Evolutionary conservation across 352 stramenopile genomes (phyloP).

Genomic region (Phytophthora sojae): DNA sequence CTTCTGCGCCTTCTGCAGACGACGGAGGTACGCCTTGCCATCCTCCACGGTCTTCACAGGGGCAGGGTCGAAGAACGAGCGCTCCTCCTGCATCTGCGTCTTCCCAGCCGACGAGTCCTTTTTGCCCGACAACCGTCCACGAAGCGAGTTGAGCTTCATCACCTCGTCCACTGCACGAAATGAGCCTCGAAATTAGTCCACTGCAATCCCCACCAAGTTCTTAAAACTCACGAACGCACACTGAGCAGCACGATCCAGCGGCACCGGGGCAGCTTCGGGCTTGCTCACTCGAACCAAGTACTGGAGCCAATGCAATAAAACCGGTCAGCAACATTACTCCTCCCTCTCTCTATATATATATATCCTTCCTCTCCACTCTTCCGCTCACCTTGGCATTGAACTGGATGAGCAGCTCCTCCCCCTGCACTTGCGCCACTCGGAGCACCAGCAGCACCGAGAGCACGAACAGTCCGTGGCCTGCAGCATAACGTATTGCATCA

Average conservation of each 20-base stretch:
- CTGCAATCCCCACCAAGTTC: neutral
- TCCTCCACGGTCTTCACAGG: slow-evolving; percentile 76
- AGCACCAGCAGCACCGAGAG: slow-evolving; percentile 65
- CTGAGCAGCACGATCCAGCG: slow-evolving; percentile 43
- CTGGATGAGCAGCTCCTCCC: slow-evolving; percentile 64
- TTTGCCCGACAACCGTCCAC: slow-evolving; percentile 51
- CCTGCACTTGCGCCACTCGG: slow-evolving; percentile 74
- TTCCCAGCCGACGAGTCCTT: slow-evolving; percentile 34
- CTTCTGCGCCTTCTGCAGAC: slow-evolving; percentile 62
- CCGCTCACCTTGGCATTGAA: slow-evolving; percentile 60
- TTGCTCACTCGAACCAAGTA: slow-evolving; percentile 45
- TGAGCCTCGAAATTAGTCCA: neutral
- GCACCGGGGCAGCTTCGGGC: slow-evolving; percentile 16
- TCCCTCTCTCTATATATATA: neutral
- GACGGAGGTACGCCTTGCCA: slow-evolving; percentile 75
- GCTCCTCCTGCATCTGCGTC: slow-evolving; percentile 30
- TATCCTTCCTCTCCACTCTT: neutral
- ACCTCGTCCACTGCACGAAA: slow-evolving; percentile 63
- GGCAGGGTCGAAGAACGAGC: slow-evolving; percentile 81
- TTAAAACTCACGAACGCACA: slow-evolving; percentile 30
- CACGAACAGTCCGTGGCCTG: slow-evolving; percentile 61
- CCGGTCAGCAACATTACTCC: slow-evolving; percentile 1
- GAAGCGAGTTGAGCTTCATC: slow-evolving; percentile 65
- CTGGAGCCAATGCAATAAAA: slow-evolving; percentile 25
- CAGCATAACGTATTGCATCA: slow-evolving; percentile 7